phyloP scores from a whole-genome alignment of 148 eudicot genomes.

The Suaeda aralocaspica region DNA sequence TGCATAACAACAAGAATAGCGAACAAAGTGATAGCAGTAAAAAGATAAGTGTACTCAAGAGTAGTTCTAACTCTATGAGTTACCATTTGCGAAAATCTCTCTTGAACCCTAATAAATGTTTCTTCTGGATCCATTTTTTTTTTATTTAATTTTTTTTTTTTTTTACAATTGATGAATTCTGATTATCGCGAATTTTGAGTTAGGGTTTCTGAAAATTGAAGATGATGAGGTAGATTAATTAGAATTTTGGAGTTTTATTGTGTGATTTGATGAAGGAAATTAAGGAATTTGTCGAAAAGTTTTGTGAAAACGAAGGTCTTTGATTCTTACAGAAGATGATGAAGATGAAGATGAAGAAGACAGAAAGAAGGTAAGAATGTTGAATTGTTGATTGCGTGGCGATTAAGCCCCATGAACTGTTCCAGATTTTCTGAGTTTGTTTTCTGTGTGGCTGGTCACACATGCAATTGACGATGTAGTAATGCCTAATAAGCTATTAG shows the following conservation, averaged over 20 bases:
- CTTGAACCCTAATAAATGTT: slow-evolving; percentile 92
- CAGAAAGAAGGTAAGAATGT: background rate
- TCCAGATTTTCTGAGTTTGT: too few relatives aligned
- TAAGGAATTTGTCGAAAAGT: background rate
- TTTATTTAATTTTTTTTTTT: background rate
- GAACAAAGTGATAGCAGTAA: slow-evolving; percentile 74
- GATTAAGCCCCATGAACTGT: slow-evolving; percentile 17
- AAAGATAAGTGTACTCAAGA: slow-evolving; percentile 68
- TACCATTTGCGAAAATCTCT: slow-evolving; percentile 80
- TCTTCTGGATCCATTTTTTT: slow-evolving; percentile 79
- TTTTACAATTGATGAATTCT: background rate
- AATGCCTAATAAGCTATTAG: too few relatives aligned
- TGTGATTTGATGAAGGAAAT: background rate
- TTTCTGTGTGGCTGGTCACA: too few relatives aligned
- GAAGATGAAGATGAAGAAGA: background rate
- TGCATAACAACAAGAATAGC: slow-evolving; percentile 93
- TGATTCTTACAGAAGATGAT: background rate
- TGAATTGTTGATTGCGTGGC: slow-evolving; percentile 13
- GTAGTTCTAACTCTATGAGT: slow-evolving; percentile 57
- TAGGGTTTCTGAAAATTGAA: slow-evolving; percentile 12
- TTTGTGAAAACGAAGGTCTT: background rate
- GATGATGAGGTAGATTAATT: background rate
- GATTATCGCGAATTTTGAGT: background rate
- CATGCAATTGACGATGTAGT: too few relatives aligned
- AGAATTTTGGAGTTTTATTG: background rate